Evolutionary conservation across 768 basidiomycete species (phyloP).

Genomic region (Phlebiopsis flavidoalba): DNA sequence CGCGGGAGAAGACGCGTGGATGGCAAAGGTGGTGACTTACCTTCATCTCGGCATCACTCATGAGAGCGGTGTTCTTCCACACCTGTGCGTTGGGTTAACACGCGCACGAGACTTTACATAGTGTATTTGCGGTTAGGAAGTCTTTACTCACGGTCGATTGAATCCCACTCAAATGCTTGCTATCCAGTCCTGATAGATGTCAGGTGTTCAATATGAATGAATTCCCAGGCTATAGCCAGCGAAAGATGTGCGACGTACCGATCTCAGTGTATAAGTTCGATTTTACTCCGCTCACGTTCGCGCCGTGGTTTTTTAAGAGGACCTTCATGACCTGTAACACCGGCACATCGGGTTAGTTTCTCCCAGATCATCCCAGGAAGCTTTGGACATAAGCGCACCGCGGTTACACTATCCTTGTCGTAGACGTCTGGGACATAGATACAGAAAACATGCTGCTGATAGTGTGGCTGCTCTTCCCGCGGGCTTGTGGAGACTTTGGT

Average conservation of each 20-base stretch:
- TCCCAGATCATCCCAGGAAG: neutral
- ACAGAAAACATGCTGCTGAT: conserved; percentile 60
- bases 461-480: conserved; percentile 36
- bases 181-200: conserved; percentile 52
- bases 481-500: conserved; percentile 69
- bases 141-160: conserved; percentile 52
- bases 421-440: conserved; percentile 70
- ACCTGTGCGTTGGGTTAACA: conserved; percentile 34
- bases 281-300: conserved; percentile 65
- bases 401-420: conserved; percentile 52
- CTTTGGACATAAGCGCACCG: conserved; percentile 30
- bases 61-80: conserved; percentile 60
- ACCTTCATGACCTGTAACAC: conserved; percentile 58
- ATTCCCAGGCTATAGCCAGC: neutral
- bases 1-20: neutral
- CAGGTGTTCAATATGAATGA: neutral
- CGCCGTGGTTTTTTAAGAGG: conserved; percentile 58
- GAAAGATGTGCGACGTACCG: conserved; percentile 31
- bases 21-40: conserved; percentile 27
- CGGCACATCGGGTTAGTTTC: neutral
- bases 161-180: conserved; percentile 72
- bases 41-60: conserved; percentile 60
- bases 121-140: neutral
- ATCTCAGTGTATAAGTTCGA: conserved; percentile 63
- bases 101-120: neutral